Conservation (phyloP, 2,329 filamentous ascomycete genomes). For the Aspergillus neoniger region DNA sequence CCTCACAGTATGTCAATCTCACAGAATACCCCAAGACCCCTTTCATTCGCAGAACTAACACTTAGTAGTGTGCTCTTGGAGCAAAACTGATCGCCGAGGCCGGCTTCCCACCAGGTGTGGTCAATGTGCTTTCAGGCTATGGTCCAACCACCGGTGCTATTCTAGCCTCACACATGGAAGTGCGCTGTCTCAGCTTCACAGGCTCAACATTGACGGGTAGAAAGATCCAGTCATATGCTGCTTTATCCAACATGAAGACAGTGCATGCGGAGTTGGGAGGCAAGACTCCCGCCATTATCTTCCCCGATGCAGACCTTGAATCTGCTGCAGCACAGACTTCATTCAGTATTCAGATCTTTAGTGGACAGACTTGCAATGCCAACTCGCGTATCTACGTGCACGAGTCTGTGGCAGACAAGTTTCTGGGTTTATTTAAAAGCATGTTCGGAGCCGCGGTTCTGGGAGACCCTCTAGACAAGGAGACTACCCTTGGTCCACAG, state of each 20-base stretch:
- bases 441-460: conserved; percentile 70
- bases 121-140: conserved; percentile 62
- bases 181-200: conserved; percentile 64
- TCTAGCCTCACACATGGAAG: conserved; percentile 60
- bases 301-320: conserved; percentile 47
- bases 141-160: conserved; percentile 56
- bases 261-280: conserved; percentile 39
- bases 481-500: conserved; percentile 83
- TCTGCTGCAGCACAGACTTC: conserved; percentile 46
- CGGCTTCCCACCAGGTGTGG: conserved; percentile 48
- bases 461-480: conserved; percentile 74
- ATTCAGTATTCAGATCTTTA: conserved; percentile 56
- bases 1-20: conserved; percentile 50
- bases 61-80: conserved; percentile 34
- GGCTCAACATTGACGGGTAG: conserved; percentile 60
- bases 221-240: conserved; percentile 48
- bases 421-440: conserved; percentile 74
- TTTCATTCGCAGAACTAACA: not conserved
- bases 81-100: conserved; percentile 42
- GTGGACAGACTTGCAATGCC: conserved; percentile 63
- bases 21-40: not conserved
- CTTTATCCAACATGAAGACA: conserved; percentile 39
- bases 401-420: conserved; percentile 80
- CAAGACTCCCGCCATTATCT: conserved; percentile 38
- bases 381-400: conserved; percentile 76